Evolutionary conservation across 306 rosid species (phyloP).

Genomic region (Acacia confusa): DNA sequence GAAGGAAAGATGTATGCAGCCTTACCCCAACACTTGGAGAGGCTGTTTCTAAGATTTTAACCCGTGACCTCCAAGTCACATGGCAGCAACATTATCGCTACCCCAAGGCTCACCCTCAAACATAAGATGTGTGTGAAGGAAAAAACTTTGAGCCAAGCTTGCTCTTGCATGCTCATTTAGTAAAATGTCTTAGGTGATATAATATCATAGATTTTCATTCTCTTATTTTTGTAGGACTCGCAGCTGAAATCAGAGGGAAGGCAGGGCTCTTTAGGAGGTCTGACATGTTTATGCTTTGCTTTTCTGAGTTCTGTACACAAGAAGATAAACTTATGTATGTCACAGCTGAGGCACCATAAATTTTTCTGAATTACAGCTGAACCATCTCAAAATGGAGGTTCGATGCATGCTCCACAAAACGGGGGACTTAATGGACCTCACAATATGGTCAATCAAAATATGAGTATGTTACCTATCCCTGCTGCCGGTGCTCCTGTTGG

Average conservation of each 20-base stretch:
- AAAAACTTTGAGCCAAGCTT: not conserved
- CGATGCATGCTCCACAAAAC: conserved; percentile 68
- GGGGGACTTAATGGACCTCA: conserved; percentile 72
- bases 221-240: conserved; percentile 61
- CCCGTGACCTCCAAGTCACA: too few relatives aligned
- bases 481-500: conserved; percentile 73
- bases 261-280: conserved; percentile 91
- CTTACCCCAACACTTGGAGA: too few relatives aligned
- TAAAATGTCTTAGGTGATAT: conserved; percentile 1
- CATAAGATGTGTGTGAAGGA: not conserved
- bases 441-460: conserved; percentile 64
- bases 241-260: conserved; percentile 80
- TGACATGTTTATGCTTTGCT: conserved; percentile 26
- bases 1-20: too few relatives aligned
- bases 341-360: conserved; percentile 9
- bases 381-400: conserved; percentile 81
- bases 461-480: conserved; percentile 63
- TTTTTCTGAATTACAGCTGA: conserved; percentile 54
- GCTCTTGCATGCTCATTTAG: not conserved
- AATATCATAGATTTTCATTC: conserved; percentile 10
- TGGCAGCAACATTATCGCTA: too few relatives aligned
- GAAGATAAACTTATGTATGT: not conserved
- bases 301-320: conserved; percentile 28
- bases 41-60: too few relatives aligned
- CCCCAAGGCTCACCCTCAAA: not conserved